phyloP scores from a whole-genome alignment of 1,139 yeast genomes.

The Blastobotrys buckinghamii region DNA sequence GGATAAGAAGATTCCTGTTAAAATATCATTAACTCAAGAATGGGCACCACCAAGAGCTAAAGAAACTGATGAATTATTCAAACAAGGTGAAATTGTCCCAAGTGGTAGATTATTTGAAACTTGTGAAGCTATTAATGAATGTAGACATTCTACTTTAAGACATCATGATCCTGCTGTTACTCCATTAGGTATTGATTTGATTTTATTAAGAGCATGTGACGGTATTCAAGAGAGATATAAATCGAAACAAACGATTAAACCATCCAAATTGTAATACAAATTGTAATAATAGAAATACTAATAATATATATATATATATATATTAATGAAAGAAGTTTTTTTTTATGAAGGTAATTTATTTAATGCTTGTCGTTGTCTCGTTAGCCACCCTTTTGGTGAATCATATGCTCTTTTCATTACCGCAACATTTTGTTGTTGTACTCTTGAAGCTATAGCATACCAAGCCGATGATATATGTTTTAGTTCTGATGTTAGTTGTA shows the following conservation, averaged over 20 bases:
- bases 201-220: constrained; percentile 12
- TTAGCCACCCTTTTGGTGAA: constrained; percentile 28
- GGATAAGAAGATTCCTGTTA: constrained; percentile 14
- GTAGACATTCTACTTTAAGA: constrained; percentile 27
- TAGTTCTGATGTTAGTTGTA: constrained; percentile 17
- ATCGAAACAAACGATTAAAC: constrained; percentile 3
- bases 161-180: constrained; percentile 16
- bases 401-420: constrained; percentile 23
- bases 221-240: constrained; percentile 8
- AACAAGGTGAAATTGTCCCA: constrained; percentile 20
- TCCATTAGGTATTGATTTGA: constrained; percentile 11
- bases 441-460: constrained; percentile 27
- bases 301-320: background rate
- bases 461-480: constrained; percentile 27
- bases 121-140: constrained; percentile 28
- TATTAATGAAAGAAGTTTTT: background rate
- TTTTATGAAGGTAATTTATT: constrained; percentile 8
- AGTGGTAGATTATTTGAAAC: constrained; percentile 28
- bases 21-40: constrained; percentile 15
- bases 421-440: constrained; percentile 26
- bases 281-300: background rate
- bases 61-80: constrained; percentile 2
- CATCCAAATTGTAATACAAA: background rate
- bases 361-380: constrained; percentile 23
- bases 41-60: constrained; percentile 20